Evolutionary conservation across 441 rosid species (phyloP), one percentile per base, ranked within the genome.

Genomic region (Rhodomyrtus psidioides): DNA sequence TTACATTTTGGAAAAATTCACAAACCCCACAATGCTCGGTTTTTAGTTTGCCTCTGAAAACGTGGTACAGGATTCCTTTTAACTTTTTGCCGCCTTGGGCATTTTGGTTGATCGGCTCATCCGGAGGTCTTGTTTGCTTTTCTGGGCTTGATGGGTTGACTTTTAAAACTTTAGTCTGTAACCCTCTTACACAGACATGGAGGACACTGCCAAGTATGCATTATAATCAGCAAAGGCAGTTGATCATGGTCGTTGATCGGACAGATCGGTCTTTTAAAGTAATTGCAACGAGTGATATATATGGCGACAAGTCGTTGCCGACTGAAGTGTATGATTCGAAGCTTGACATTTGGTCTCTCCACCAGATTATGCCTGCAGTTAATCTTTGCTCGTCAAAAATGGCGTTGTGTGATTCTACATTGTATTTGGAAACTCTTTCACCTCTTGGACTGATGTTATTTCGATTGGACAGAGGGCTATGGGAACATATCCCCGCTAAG

Each of bases 401-500:
- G 96, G 98, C 99, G 2, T 95, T 95, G 87, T 97, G 98, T 84
- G 96, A 95, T 90, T 96, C 98, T 84, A 89, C 95, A 21, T 90
- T 96, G 88, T 96, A 95, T 90, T 89, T 96, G 87, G 99, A 97
- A 90, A 94, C 99, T 76, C 98, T 97, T 86, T 97, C 98, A 9
- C 98, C 98, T 0, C 96, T 97, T 87, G 99, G 99, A 85, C 91
- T 97, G 92, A 95, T 97, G 98, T 92, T 95, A 95, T 97, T 94
- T 86, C 88, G 90, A 65, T 93, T 97, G 86, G 95, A 95, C 87
- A 90, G 93, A 15, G 97, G 99, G 85, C 89, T 88, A 39, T 97
- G 98, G 99, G 99, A 97, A 87, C 98, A 95, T 88, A 94, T 97
- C 85, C 95, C 99, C 2, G 99, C 88, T 55, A 97, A 92, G 88